A percentile compares a stretch with the other conserved stretches of the same genome.
These are phyloP conservation scores for Colletotrichum plurivorum DNA, from an alignment of 2,329 filamentous ascomycete species.

Conservation along the genomic window DNA sequence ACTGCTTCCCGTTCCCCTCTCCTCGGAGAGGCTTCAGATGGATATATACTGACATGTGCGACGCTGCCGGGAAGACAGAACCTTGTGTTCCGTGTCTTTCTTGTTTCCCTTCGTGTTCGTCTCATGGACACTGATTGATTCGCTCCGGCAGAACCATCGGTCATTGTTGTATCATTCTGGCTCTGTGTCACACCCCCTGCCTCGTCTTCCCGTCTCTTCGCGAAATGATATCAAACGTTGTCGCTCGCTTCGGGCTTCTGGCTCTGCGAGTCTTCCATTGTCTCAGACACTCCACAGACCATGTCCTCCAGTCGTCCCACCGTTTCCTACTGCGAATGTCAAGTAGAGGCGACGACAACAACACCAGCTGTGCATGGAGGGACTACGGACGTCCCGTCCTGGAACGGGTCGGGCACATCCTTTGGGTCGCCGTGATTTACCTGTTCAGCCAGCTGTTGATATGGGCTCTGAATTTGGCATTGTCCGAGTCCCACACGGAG, in stretches of 20 bases:
- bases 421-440: constrained; percentile 54
- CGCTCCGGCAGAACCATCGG: too few species aligned
- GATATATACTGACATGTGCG: constrained; percentile 31
- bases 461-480: constrained; percentile 56
- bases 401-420: constrained; percentile 43
- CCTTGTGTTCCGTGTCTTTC: constrained; percentile 28
- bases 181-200: constrained; percentile 12
- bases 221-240: constrained; percentile 17
- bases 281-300: constrained; percentile 45
- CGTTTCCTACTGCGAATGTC: constrained; percentile 28
- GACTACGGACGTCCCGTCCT: background rate
- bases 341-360: constrained; percentile 6
- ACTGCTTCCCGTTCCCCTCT: background rate
- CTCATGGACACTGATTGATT: constrained; percentile 1
- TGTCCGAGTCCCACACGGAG: constrained; percentile 51
- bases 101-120: background rate
- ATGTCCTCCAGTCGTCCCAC: constrained; percentile 8
- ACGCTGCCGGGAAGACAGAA: constrained; percentile 10
- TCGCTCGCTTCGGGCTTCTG: constrained; percentile 11
- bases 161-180: background rate
- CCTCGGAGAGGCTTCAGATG: background rate
- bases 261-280: constrained; percentile 45
- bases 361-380: constrained; percentile 8
- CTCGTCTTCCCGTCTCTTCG: background rate
- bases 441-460: constrained; percentile 61